A percentile compares a stretch with the other conserved stretches of the same genome.
phyloP scores from a whole-genome alignment of 345 rosid species.

The Syzygium grande region DNA sequence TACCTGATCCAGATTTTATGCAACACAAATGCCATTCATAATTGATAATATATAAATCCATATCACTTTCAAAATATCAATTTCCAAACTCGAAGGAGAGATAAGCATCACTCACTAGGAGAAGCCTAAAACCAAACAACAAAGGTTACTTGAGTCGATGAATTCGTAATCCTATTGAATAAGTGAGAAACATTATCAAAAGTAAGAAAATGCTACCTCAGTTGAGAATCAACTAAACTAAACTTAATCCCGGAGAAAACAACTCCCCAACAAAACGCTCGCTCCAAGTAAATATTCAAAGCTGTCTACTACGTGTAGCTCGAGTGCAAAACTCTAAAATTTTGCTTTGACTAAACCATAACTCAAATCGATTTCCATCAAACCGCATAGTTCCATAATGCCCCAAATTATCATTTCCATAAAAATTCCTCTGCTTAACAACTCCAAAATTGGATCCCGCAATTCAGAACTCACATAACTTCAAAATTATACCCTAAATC shows the following conservation, averaged over 20 bases:
- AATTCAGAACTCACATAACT: not conserved
- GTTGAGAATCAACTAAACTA: not conserved
- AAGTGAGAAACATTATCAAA: too few relatives aligned
- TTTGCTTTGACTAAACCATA: not conserved
- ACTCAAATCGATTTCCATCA: not conserved
- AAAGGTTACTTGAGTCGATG: too few relatives aligned
- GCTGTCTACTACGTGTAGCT: not conserved
- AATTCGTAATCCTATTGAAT: too few relatives aligned
- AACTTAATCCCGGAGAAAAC: not conserved
- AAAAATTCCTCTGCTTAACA: not conserved
- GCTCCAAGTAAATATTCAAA: not conserved
- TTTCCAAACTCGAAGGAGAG: too few relatives aligned
- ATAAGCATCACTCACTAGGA: too few relatives aligned
- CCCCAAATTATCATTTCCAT: too few relatives aligned
- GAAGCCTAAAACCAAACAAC: too few relatives aligned
- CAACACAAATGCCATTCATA: too few relatives aligned
- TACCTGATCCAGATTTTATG: too few relatives aligned
- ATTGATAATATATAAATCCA: too few relatives aligned
- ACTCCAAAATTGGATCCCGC: not conserved
- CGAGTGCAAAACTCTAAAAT: rapidly evolving
- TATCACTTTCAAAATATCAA: too few relatives aligned
- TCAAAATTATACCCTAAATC: not conserved
- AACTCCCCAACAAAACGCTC: not conserved
- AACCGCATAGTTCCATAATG: not conserved
- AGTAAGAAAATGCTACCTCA: not conserved